These are phyloP conservation scores for Ogataea sp. DNA, from an alignment of 805 yeast genomes.

Conservation along the genomic window DNA sequence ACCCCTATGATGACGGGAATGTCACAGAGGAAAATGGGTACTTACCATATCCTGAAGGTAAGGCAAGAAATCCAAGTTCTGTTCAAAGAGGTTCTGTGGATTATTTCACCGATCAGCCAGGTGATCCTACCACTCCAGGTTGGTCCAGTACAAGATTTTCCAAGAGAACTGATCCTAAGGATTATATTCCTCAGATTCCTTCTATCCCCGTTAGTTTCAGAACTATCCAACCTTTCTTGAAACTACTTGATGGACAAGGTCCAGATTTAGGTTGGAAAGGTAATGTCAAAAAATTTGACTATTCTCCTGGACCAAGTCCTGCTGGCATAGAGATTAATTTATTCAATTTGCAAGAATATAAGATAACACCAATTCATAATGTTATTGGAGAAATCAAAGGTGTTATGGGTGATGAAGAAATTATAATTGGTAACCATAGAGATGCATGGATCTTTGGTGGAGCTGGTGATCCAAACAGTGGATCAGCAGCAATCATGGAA, in stretches of 20 bases:
- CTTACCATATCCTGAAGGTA: constrained; percentile 53
- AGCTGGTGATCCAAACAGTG: constrained; percentile 43
- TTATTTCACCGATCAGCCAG: constrained; percentile 52
- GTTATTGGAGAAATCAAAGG: constrained; percentile 51
- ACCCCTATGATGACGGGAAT: constrained; percentile 54
- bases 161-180: constrained; percentile 31
- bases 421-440: constrained; percentile 48
- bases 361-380: constrained; percentile 37
- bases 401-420: constrained; percentile 39
- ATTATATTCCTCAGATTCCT: constrained; percentile 43
- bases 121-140: constrained; percentile 77
- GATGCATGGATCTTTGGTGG: constrained; percentile 45
- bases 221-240: constrained; percentile 34
- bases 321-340: constrained; percentile 24
- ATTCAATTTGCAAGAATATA: constrained; percentile 33
- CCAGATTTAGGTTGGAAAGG: constrained; percentile 30
- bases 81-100: constrained; percentile 58
- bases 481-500: constrained; percentile 42
- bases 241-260: constrained; percentile 29
- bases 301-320: constrained; percentile 39
- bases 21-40: constrained; percentile 48
- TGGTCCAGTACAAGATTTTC: constrained; percentile 43
- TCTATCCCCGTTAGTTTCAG: constrained; percentile 41
- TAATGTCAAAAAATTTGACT: constrained; percentile 32
- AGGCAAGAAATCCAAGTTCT: constrained; percentile 54